phyloP scores from a whole-genome alignment of 768 basidiomycete species.

The Boletus tomentosulus region DNA sequence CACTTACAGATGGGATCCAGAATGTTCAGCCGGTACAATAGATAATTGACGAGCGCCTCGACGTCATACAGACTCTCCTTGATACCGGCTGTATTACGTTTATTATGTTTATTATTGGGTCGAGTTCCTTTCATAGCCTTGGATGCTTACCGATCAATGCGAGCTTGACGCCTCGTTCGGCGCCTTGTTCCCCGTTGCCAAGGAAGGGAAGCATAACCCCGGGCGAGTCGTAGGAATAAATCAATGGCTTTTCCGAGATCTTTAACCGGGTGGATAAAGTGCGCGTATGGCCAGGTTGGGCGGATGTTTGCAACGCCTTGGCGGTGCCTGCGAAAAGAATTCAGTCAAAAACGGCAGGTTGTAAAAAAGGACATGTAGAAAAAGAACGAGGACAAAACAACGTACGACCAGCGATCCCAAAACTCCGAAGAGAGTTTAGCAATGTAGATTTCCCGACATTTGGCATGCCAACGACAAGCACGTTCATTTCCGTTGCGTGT shows the following conservation, averaged over 20 bases:
- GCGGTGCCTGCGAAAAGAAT: slow-evolving; percentile 51
- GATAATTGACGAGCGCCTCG: slow-evolving; percentile 80
- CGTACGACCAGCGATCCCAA: slow-evolving; percentile 85
- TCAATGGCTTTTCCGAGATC: slow-evolving; percentile 70
- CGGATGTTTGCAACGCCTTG: slow-evolving; percentile 86
- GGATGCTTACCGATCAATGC: slow-evolving; percentile 81
- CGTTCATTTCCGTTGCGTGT: slow-evolving; percentile 74
- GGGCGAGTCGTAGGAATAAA: slow-evolving; percentile 94
- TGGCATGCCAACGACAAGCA: slow-evolving; percentile 97
- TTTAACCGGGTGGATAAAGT: slow-evolving; percentile 86
- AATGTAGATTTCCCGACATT: slow-evolving; percentile 97
- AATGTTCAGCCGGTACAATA: slow-evolving; percentile 79
- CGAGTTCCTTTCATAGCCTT: slow-evolving; percentile 1
- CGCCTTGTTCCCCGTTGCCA: slow-evolving; percentile 78
- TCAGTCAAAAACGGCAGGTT: slow-evolving; percentile 2
- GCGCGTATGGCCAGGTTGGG: slow-evolving; percentile 87
- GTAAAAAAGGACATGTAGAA: neutral
- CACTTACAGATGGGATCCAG: slow-evolving; percentile 67
- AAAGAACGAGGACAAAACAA: slow-evolving; percentile 16
- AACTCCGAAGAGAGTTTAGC: slow-evolving; percentile 82
- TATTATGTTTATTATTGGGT: slow-evolving; percentile 6
- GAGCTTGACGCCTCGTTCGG: slow-evolving; percentile 89
- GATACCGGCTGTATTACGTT: slow-evolving; percentile 67
- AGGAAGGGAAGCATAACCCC: slow-evolving; percentile 97
- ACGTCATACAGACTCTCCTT: slow-evolving; percentile 89